These are phyloP conservation scores for Solanum tarapatanum DNA, from an alignment of 257 asterid genomes.

Conservation along the genomic window DNA sequence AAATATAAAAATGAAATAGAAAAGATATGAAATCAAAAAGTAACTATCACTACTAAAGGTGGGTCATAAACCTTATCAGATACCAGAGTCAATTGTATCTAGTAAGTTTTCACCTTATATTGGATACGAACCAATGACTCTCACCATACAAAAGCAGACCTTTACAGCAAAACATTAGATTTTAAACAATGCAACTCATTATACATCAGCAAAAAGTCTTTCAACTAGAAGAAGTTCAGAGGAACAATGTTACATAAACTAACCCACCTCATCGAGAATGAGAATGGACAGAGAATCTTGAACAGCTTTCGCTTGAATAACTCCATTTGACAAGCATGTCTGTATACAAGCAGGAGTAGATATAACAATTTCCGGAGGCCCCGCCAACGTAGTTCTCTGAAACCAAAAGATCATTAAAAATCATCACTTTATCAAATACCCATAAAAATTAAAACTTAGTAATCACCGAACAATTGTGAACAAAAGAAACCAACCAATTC, in stretches of 20 bases:
- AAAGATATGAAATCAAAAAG: background rate
- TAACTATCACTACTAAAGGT: background rate
- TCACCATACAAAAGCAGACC: background rate
- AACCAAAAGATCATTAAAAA: background rate
- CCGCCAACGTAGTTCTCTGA: slow-evolving; percentile 74
- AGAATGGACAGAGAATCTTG: slow-evolving; percentile 77
- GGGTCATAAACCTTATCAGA: background rate
- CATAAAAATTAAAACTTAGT: background rate
- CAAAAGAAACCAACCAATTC: slow-evolving; percentile 54
- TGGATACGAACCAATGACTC: background rate
- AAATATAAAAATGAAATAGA: background rate
- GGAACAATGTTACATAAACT: background rate
- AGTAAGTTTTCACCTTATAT: background rate
- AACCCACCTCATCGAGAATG: slow-evolving; percentile 84
- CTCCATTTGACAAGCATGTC: slow-evolving; percentile 45
- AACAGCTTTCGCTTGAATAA: slow-evolving; percentile 55
- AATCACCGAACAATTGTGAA: background rate
- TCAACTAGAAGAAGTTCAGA: background rate
- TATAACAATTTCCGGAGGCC: slow-evolving; percentile 64
- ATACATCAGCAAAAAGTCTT: background rate
- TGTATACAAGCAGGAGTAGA: slow-evolving; percentile 88
- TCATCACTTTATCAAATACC: background rate
- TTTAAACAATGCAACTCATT: background rate
- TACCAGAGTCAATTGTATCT: background rate
- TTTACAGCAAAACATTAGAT: background rate